Base-by-base conservation (phyloP, 1,284 basidiomycete genomes). In the Marasmius fiardii region DNA sequence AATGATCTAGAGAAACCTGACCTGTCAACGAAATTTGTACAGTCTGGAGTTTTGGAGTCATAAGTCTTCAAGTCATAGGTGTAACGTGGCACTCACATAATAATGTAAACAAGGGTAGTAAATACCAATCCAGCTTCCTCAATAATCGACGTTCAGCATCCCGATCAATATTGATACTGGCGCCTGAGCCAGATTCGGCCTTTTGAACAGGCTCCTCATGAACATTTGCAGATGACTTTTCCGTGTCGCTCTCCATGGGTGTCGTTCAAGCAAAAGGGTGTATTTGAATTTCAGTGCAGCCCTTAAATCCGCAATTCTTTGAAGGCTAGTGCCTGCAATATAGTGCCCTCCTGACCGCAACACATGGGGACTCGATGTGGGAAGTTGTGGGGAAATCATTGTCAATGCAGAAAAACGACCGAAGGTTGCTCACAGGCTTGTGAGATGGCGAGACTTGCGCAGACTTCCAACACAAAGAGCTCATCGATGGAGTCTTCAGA, bases 1-100 rank as follows among this genome's bases (percentile, higher is more conserved):
- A 37, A 37, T 24, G 12, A 43, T 26, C 48, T 16, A 52, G 45
- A 20, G 33, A 6, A 7, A 18, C 18, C 59, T 34, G 45, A 65
- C 66, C 67, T 62, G 48, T 79, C 77, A 55, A 78, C 71, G 54
- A 77, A 78, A 57, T 78, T 75, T 21, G 66, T 67, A 35, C 65
- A 68, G 62, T 74, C 74, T 74, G 53, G 24, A 48, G 20, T n/a
- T 43, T 21, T 7, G 44, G 51, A 24, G 41, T n/a, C n/a, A 31
- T 35, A 16, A 24, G 12, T 6, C 33, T 47, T 23, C 37, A 6
- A 59, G 4, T 33, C 33, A 8, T 2, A 14, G 31, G 21, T 12
- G 16, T 14, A 44, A 26, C 45, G 26, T 7, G 26, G 23, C 21
- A 64, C 73, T 61, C 58, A 76, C 76, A 77, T 18, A 75, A 68